phyloP scores from a whole-genome alignment of 208 protist species.

The Jaenimonas drosophilae region DNA sequence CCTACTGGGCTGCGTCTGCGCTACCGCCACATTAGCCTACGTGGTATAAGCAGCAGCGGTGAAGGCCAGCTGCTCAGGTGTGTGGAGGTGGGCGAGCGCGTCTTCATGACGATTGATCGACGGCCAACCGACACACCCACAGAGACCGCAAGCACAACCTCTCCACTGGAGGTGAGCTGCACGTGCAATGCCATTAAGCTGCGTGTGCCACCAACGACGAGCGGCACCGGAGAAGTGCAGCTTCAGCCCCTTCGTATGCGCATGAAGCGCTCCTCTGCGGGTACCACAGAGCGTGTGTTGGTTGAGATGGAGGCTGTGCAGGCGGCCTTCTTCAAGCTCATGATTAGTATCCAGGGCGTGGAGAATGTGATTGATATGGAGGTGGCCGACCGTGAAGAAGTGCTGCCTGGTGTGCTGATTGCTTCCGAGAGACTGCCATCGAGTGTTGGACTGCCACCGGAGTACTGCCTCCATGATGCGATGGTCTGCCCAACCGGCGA shows the following conservation, averaged over 20 bases:
- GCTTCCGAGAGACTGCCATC: slow-evolving; percentile 34
- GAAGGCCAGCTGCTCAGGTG: slow-evolving; percentile 37
- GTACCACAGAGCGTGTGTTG: too few species aligned
- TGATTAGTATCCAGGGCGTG: slow-evolving; percentile 22
- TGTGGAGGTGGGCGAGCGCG: slow-evolving; percentile 48
- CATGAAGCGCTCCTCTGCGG: too few species aligned
- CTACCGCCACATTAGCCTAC: slow-evolving; percentile 45
- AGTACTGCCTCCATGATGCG: slow-evolving; percentile 18
- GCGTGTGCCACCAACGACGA: too few species aligned
- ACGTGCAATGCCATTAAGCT: too few species aligned
- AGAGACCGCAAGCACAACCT: not conserved
- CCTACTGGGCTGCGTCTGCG: slow-evolving; percentile 37
- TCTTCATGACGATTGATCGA: slow-evolving; percentile 50
- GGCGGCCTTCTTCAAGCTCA: slow-evolving; percentile 14
- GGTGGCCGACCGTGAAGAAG: slow-evolving; percentile 21
- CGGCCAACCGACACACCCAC: slow-evolving; percentile 12
- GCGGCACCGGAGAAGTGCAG: too few species aligned
- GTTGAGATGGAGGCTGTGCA: slow-evolving; percentile 21
- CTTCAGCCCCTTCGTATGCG: not conserved
- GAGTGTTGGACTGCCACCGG: slow-evolving; percentile 20
- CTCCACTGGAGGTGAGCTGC: too few species aligned
- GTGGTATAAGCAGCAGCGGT: slow-evolving; percentile 42
- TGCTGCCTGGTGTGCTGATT: slow-evolving; percentile 68
- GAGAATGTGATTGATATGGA: slow-evolving; percentile 42
- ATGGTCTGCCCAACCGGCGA: slow-evolving; percentile 13